Conservation (phyloP, 371 early-diverging fungal species). For the Batrachochytrium dendrobatidis region DNA sequence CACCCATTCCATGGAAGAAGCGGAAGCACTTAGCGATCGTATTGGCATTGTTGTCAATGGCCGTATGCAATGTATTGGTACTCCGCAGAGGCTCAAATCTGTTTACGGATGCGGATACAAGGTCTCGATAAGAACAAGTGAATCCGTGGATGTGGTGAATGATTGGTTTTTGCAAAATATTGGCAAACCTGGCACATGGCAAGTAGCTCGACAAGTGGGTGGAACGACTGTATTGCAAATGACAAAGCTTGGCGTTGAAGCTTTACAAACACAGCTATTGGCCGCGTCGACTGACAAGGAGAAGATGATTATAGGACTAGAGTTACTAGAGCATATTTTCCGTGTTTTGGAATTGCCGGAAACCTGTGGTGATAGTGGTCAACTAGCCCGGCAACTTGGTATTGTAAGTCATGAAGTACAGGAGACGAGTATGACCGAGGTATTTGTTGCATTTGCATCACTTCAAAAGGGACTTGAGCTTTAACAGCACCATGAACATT, state of each 20-base stretch:
- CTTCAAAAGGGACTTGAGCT: neutral
- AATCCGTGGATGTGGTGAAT: neutral
- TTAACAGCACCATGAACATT: too few species aligned
- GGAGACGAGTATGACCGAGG: constrained; percentile 5
- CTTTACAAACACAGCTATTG: neutral
- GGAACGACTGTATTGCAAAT: constrained; percentile 1
- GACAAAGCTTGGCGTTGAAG: neutral
- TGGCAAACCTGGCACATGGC: neutral
- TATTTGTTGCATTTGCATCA: constrained; percentile 3
- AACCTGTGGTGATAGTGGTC: neutral
- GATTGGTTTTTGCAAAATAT: constrained; percentile 2
- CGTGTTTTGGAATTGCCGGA: neutral
- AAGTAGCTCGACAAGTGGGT: constrained; percentile 1
- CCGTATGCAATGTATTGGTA: constrained; percentile 55
- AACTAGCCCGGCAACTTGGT: neutral
- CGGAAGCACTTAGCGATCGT: constrained; percentile 18
- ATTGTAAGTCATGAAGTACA: constrained; percentile 1
- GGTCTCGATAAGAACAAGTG: neutral
- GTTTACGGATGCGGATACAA: constrained; percentile 6
- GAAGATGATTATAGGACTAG: neutral
- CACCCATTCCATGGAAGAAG: constrained; percentile 49
- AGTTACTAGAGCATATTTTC: neutral
- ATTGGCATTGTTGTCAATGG: constrained; percentile 73
- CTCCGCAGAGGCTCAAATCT: constrained; percentile 41
- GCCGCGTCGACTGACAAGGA: neutral